Conservation (phyloP, 208 protist genomes). For the Herpetomonas tarakana region DNA sequence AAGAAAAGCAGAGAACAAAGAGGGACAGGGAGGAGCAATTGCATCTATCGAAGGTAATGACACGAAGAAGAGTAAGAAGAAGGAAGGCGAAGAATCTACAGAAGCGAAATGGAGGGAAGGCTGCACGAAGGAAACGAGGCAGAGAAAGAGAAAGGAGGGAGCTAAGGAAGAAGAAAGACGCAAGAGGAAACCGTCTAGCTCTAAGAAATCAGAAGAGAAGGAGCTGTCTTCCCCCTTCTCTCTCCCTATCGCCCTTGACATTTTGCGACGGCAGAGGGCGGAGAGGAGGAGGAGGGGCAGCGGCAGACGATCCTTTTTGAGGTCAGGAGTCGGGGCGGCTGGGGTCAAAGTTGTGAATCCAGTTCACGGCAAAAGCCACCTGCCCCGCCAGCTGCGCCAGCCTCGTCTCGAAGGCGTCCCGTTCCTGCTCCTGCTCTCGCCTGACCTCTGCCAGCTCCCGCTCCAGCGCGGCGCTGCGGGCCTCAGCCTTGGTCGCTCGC, state of each 20-base stretch:
- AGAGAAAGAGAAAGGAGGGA: constrained; percentile 9
- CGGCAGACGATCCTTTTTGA: too few species aligned
- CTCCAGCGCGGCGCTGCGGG: constrained; percentile 16
- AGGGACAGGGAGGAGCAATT: too few species aligned
- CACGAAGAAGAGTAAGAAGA: not conserved
- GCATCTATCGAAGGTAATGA: too few species aligned
- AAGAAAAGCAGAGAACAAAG: too few species aligned
- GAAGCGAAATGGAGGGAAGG: not conserved
- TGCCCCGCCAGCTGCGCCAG: constrained; percentile 2
- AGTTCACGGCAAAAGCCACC: constrained; percentile 4
- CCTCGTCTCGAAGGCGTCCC: constrained; percentile 2
- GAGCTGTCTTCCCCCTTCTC: too few species aligned
- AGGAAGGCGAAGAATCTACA: too few species aligned
- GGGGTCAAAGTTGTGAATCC: constrained; percentile 13
- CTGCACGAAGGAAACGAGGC: constrained; percentile 13
- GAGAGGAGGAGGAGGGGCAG: too few species aligned
- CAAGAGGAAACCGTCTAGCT: too few species aligned
- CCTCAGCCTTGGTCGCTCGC: constrained; percentile 5
- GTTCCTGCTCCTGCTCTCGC: not conserved
- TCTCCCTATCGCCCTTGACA: too few species aligned
- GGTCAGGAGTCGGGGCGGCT: not conserved
- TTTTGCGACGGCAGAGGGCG: too few species aligned
- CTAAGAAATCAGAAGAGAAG: too few species aligned
- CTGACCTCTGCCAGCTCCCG: constrained; percentile 8
- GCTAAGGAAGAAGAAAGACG: not conserved